These are phyloP conservation scores for Monosporascus cannonballus DNA, from an alignment of 2,329 filamentous ascomycete species.

Conservation along the genomic window DNA sequence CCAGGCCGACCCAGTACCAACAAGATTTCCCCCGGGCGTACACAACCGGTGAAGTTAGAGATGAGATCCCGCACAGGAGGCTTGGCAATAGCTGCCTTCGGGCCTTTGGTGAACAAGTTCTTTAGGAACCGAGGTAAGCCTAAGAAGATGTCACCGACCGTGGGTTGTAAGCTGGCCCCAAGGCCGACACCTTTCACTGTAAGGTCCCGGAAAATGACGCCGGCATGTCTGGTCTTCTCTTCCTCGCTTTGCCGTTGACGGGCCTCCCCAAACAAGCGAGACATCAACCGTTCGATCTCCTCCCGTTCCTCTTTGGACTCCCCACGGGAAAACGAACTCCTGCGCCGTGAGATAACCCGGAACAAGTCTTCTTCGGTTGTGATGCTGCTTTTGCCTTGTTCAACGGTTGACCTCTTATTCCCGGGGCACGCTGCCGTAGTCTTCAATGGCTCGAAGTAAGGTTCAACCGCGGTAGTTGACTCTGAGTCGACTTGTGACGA, in stretches of 20 bases:
- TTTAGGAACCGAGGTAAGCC: conserved; percentile 20
- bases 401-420: conserved; percentile 5
- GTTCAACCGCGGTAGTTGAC: conserved; percentile 10
- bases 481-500: conserved; percentile 11
- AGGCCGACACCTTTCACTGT: conserved; percentile 66
- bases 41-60: conserved; percentile 43
- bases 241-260: conserved; percentile 62
- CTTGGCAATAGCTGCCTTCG: conserved; percentile 30
- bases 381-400: conserved; percentile 17
- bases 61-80: conserved; percentile 31
- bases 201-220: conserved; percentile 63
- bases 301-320: conserved; percentile 32
- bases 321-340: conserved; percentile 30
- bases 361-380: conserved; percentile 47
- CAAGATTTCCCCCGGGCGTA: conserved; percentile 39
- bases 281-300: conserved; percentile 59
- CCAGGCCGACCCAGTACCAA: conserved; percentile 43
- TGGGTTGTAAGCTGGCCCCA: conserved; percentile 49
- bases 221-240: conserved; percentile 62
- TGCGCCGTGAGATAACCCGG: conserved; percentile 39
- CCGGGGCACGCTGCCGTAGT: conserved; percentile 10
- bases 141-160: conserved; percentile 31
- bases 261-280: conserved; percentile 62
- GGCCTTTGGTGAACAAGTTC: conserved; percentile 19
- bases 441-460: conserved; percentile 24